These are phyloP conservation scores for Blastobotrys terrestris DNA, from an alignment of 805 yeast genomes.

Conservation along the genomic window DNA sequence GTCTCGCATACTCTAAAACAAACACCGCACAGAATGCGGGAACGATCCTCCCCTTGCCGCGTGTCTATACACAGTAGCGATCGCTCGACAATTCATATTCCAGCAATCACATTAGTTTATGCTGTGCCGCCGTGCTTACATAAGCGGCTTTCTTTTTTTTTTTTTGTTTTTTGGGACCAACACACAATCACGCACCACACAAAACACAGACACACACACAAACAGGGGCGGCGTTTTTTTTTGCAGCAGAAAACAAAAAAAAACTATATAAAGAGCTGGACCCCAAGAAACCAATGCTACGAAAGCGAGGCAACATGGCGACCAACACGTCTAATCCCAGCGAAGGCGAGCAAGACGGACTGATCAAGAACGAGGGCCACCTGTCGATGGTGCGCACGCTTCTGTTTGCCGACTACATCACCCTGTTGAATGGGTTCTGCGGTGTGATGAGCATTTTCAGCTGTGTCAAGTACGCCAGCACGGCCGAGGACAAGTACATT, in stretches of 20 bases:
- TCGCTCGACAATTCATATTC: neutral
- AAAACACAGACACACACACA: too few species aligned
- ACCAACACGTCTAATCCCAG: neutral
- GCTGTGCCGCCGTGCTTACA: neutral
- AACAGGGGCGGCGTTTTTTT: too few species aligned
- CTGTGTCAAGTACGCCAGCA: constrained; percentile 72
- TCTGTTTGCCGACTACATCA: constrained; percentile 94
- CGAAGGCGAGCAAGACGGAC: neutral
- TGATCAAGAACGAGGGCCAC: constrained; percentile 65
- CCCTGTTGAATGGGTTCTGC: constrained; percentile 86
- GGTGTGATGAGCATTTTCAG: constrained; percentile 89
- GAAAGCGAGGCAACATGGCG: neutral
- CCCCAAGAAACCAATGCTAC: neutral
- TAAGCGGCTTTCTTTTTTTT: neutral
- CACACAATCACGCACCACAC: too few species aligned
- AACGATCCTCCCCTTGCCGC: too few species aligned
- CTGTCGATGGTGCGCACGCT: constrained; percentile 67
- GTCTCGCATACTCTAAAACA: too few species aligned
- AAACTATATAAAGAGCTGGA: too few species aligned
- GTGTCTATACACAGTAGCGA: neutral
- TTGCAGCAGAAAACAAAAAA: too few species aligned
- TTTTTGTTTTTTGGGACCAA: too few species aligned
- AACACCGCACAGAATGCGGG: too few species aligned
- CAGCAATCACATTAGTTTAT: neutral
- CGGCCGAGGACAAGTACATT: constrained; percentile 49